phyloP scores from a whole-genome alignment of 2,329 filamentous ascomycete species.

The Fusarium drepaniforme region DNA sequence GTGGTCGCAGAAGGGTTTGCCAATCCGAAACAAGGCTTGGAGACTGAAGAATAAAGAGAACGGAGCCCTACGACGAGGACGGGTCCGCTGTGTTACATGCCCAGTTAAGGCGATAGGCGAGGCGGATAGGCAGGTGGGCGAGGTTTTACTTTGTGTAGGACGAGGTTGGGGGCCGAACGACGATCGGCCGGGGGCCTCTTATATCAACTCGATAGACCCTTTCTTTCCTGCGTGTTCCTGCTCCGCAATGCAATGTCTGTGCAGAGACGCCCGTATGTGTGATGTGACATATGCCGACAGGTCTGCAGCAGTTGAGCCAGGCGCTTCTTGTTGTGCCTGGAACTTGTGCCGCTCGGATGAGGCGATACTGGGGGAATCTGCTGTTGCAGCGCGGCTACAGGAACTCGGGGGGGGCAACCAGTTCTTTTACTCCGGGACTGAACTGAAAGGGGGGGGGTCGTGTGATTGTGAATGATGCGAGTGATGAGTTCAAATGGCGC shows the following conservation, averaged over 20 bases:
- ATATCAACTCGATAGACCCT: conserved; percentile 11
- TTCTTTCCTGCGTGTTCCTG: neutral
- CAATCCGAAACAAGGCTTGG: conserved; percentile 4
- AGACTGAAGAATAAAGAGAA: neutral
- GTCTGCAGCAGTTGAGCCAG: neutral
- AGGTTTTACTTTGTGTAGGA: conserved; percentile 13
- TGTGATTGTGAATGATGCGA: conserved; percentile 26
- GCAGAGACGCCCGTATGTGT: neutral
- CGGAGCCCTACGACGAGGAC: conserved; percentile 1
- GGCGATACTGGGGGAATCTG: conserved; percentile 6
- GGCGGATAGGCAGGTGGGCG: neutral
- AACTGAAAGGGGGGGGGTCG: neutral
- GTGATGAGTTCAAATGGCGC: conserved; percentile 34
- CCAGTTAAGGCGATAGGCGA: conserved; percentile 21
- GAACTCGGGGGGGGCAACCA: neutral
- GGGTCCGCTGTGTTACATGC: conserved; percentile 31
- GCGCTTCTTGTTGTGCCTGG: conserved; percentile 25
- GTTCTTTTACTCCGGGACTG: neutral
- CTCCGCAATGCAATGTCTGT: neutral
- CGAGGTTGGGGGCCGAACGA: conserved; percentile 27
- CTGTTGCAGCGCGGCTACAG: conserved; percentile 25
- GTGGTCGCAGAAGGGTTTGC: conserved; percentile 1
- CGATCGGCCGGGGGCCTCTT: conserved; percentile 20
- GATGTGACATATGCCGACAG: conserved; percentile 26
- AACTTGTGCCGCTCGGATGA: conserved; percentile 1